Evolutionary conservation across 495 filamentous ascomycete genomes (phyloP).

Genomic region (Aspergillus bertholletiae): DNA sequence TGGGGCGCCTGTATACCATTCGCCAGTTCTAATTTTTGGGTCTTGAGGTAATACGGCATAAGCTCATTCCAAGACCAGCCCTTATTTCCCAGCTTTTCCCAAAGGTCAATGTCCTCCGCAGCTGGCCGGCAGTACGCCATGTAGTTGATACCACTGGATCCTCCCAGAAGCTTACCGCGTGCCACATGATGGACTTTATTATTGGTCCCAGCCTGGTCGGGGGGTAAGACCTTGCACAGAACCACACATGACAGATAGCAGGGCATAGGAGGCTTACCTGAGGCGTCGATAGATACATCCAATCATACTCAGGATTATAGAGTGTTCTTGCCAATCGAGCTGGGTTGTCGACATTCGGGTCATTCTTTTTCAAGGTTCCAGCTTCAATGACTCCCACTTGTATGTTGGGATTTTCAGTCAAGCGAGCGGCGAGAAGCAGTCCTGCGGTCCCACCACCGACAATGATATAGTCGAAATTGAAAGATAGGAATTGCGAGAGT

Average conservation of each 20-base stretch:
- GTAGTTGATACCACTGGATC: constrained; percentile 13
- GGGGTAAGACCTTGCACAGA: not conserved
- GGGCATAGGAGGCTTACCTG: constrained; percentile 10
- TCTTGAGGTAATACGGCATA: constrained; percentile 36
- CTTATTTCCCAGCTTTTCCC: constrained; percentile 40
- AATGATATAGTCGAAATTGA: constrained; percentile 34
- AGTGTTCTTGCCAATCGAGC: constrained; percentile 2
- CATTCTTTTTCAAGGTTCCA: constrained; percentile 1
- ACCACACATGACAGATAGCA: not conserved
- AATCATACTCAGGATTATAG: constrained; percentile 22
- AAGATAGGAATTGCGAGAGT: too few species aligned
- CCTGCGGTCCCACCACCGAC: constrained; percentile 39
- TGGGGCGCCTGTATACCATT: too few species aligned
- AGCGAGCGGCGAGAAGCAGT: constrained; percentile 36
- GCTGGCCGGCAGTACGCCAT: constrained; percentile 34
- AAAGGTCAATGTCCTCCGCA: constrained; percentile 34
- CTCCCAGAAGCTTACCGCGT: constrained; percentile 17
- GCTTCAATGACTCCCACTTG: constrained; percentile 17
- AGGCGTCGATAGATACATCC: constrained; percentile 14
- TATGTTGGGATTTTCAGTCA: constrained; percentile 27
- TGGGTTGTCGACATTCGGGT: constrained; percentile 8
- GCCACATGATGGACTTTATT: constrained; percentile 7
- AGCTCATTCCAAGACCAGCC: constrained; percentile 42
- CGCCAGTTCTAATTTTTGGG: too few species aligned
- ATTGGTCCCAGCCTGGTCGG: constrained; percentile 3